Conservation (phyloP, 768 basidiomycete genomes). For the Leccinum arenicola region DNA sequence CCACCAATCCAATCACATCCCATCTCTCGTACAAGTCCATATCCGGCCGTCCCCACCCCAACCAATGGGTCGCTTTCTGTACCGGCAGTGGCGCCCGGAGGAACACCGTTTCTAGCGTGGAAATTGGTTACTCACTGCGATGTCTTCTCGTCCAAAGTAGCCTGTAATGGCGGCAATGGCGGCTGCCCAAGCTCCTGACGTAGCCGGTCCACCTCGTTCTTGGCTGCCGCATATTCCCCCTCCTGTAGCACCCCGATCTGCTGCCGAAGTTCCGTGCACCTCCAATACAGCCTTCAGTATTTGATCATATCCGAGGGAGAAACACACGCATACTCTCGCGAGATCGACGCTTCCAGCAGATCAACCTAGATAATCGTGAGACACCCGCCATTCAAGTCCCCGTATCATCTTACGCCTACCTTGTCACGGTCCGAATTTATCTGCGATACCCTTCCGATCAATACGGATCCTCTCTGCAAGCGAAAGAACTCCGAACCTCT, state of each 20-base stretch:
- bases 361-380: constrained; percentile 48
- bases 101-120: constrained; percentile 10
- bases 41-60: constrained; percentile 3
- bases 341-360: constrained; percentile 61
- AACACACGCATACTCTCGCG: constrained; percentile 55
- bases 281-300: constrained; percentile 28
- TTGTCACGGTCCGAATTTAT: constrained; percentile 83
- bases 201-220: constrained; percentile 72
- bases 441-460: constrained; percentile 34
- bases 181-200: constrained; percentile 74
- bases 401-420: constrained; percentile 29
- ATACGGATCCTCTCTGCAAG: constrained; percentile 3
- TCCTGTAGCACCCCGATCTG: constrained; percentile 70
- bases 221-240: constrained; percentile 72
- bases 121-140: constrained; percentile 41
- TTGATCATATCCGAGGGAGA: constrained; percentile 1
- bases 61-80: constrained; percentile 1
- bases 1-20: background rate
- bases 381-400: background rate
- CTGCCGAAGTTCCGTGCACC: constrained; percentile 61
- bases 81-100: constrained; percentile 4
- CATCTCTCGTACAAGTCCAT: constrained; percentile 3
- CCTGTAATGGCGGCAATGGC: constrained; percentile 69
- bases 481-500: constrained; percentile 48
- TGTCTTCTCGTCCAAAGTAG: constrained; percentile 69